Conservation (phyloP, 1,284 basidiomycete species). For the Phylloporus sp. region DNA sequence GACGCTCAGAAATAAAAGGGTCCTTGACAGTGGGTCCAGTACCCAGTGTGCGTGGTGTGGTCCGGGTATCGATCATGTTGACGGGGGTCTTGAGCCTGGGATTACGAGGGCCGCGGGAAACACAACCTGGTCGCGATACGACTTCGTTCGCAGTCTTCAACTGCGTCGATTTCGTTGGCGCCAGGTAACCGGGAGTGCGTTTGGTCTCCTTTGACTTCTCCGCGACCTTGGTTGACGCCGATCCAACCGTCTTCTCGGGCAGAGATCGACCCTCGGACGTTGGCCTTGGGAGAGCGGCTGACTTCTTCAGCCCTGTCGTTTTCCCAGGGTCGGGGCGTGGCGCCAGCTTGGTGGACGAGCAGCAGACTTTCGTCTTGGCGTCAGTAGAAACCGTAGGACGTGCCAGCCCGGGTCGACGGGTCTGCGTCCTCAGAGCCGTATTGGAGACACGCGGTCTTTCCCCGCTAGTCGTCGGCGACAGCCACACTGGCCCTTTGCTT, state of each 20-base stretch:
- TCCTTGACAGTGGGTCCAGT: background rate
- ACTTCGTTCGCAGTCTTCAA: background rate
- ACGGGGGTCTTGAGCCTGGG: too few relatives aligned
- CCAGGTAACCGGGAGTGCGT: too few relatives aligned
- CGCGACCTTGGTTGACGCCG: background rate
- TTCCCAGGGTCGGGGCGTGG: background rate
- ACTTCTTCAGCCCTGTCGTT: background rate
- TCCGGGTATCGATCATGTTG: background rate
- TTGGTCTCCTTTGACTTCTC: background rate
- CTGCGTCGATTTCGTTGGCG: background rate
- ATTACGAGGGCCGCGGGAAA: slow-evolving; percentile 5
- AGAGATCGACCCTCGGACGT: background rate
- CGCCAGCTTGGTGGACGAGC: background rate
- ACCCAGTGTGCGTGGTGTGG: background rate
- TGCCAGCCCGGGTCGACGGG: background rate
- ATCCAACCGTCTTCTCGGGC: background rate
- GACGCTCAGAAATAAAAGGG: background rate
- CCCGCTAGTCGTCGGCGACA: background rate
- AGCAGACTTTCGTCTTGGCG: background rate
- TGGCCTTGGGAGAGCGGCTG: background rate
- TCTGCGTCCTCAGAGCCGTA: background rate
- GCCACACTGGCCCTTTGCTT: background rate
- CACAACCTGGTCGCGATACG: slow-evolving; percentile 11
- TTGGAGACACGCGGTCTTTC: background rate
- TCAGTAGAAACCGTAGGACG: background rate